phyloP scores from a whole-genome alignment of 176 grass and related monocot species.

The Rhynchospora breviuscula region DNA sequence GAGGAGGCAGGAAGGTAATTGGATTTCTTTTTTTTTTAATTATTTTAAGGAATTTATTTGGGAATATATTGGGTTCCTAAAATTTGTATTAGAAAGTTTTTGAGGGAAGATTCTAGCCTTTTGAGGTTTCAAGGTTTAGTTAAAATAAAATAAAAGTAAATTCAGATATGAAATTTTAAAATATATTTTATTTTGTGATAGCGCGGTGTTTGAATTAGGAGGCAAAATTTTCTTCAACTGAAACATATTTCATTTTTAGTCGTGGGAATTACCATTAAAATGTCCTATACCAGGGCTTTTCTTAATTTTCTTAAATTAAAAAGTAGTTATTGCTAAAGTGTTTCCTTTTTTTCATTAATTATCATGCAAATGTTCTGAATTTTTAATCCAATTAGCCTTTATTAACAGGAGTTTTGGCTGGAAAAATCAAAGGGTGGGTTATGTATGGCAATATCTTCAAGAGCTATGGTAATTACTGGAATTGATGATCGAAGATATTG shows the following conservation, averaged over 20 bases:
- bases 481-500: constrained; percentile 78
- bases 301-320: neutral
- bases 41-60: neutral
- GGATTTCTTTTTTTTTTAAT: neutral
- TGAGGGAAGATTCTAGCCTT: no score
- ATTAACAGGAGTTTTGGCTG: constrained; percentile 79
- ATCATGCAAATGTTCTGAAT: neutral
- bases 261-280: no score
- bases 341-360: neutral
- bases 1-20: constrained; percentile 55
- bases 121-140: neutral
- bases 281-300: no score
- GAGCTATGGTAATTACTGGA: constrained; percentile 68
- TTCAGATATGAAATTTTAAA: neutral
- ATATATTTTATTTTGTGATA: neutral
- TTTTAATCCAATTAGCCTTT: constrained; percentile 26
- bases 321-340: constrained; percentile 13
- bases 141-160: neutral
- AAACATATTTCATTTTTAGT: no score
- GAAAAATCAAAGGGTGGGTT: constrained; percentile 56
- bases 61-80: neutral
- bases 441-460: constrained; percentile 86
- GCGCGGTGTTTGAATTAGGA: no score
- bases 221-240: no score
- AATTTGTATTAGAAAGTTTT: neutral